Conservation (phyloP, 192 early-diverging fungal genomes). For the Podila epigama region DNA sequence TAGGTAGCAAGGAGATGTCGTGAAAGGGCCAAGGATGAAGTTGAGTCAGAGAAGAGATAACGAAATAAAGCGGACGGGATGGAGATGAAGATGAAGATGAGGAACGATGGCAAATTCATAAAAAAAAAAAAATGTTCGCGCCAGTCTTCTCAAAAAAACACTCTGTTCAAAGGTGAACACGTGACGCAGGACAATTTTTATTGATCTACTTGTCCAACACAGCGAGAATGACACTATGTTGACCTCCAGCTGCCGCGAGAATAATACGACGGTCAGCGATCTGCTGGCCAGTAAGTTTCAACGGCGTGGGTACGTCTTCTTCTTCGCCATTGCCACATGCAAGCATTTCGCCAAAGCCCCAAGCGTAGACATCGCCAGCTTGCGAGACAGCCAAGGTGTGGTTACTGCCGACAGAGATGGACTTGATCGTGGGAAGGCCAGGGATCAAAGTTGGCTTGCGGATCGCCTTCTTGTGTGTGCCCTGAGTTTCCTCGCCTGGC, state of each 20-base stretch:
- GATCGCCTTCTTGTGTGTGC: conserved; percentile 65
- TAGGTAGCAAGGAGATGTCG: neutral
- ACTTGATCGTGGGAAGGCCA: conserved; percentile 36
- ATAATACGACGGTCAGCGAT: conserved; percentile 70
- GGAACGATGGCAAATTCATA: neutral
- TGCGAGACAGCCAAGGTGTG: conserved; percentile 64
- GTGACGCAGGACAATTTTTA: no score
- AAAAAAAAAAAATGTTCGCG: conserved; percentile 1
- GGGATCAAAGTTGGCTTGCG: conserved; percentile 63
- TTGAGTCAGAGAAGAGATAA: neutral
- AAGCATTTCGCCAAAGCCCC: conserved; percentile 91
- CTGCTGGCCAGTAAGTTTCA: conserved; percentile 71
- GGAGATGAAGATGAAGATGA: neutral
- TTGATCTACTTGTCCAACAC: conserved; percentile 11
- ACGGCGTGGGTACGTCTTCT: conserved; percentile 72
- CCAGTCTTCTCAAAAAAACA: neutral
- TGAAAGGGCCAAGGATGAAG: no score
- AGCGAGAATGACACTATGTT: conserved; percentile 73
- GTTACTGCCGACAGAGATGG: conserved; percentile 69
- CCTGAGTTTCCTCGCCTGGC: conserved; percentile 42
- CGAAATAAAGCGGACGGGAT: neutral
- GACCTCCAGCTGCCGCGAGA: conserved; percentile 78
- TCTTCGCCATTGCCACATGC: conserved; percentile 83
- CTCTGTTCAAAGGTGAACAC: no score
- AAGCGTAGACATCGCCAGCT: conserved; percentile 75